Base-by-base conservation (phyloP, 225 moss, liverwort and hornwort species). In the Straminergon stramineum region DNA sequence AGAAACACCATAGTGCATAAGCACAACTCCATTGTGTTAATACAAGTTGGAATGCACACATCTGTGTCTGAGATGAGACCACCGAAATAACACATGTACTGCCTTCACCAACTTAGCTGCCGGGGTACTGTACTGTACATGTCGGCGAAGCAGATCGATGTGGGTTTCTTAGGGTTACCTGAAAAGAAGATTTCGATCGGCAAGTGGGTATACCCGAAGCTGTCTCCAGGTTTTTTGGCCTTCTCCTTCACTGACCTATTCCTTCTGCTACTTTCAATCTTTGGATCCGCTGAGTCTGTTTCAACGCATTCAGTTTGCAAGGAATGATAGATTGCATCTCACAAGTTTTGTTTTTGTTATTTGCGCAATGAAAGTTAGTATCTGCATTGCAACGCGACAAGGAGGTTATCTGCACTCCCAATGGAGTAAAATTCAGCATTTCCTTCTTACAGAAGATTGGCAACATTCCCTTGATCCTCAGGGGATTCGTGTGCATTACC, bases 211-310 rank as follows among this genome's bases (percentile, higher is more conserved):
- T 43, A 20, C 51, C 31, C 75, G 18, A 30, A 30, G 51, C 51
- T 89, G 89, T 81, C 90, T 91, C 28, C 89, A 93, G 92, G 91
- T 26, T 94, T 89, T 9, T 26, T 15, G 23, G 41, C 41, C 41
- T 26, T 41, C 5, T 41, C 78, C 77, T 87, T 77, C 48, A 89
- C 89, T 51, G 51, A 69, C 66, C 58, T 57, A 31, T 62, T 37
- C 69, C n/a, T 69, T n/a, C 12, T n/a, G 13, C 23, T 69, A 8
- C 43, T 64, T 65, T 55, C 57, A 41, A 77, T 85, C 34, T 39
- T n/a, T 75, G 17, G 82, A 82, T 75, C 37, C 13, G 23, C 23
- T 73, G 81, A 39, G 70, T 18, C 30, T 26, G 31, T 70, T 84
- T 84, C 31, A 70, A 10, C 10, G 30, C 41, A 56, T 37, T 70